Base-by-base conservation (phyloP, 1,139 yeast species). In the Hansenula sp. region DNA sequence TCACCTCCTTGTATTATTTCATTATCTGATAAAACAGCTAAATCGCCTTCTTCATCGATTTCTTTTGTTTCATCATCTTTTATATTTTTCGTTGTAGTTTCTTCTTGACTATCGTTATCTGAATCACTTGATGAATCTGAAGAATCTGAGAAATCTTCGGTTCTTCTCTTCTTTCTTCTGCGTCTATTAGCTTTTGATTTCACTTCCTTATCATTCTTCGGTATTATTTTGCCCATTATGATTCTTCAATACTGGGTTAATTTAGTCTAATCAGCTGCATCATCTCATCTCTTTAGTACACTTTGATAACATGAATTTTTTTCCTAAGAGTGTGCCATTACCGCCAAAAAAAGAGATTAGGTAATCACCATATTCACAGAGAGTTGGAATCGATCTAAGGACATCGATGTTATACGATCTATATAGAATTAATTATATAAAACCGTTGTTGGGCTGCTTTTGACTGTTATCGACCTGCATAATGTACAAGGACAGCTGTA, bases 151-250 rank as follows among this genome's bases (percentile, higher is more conserved):
- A 71, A 71, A 30, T 77, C 79, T 44, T 82, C 87, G 0, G 91
- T 84, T 79, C 91, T 83, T 78, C 90, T 81, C 78, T 82, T 84
- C 74, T 84, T 84, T 60, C 84, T 71, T 59, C 76, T 67, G 55
- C 75, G 64, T 49, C 74, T 61, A 50, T 38, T 57, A 45, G 35
- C 47, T 67, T 47, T 58, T 53, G 38, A 47, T 51, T 41, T 54
- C 48, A 37, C 52, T 42, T 34, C 40, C 33, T 49, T 44, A 4
- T 51, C 51, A 33, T 47, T 53, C 43, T 49, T 54, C 27, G 60
- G 54, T 35, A 49, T 48, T 46, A 52, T 36, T 5, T 19, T 46
- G 38, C 55, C 47, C 59, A 55, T 56, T 2, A 10, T 40, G 25
- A 9, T 5, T 6, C 25, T 21, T 21, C 8, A 11, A 28, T 11